These are phyloP conservation scores for Hypoxylon subgilvum DNA, from an alignment of 495 filamentous ascomycete species.

Conservation along the genomic window DNA sequence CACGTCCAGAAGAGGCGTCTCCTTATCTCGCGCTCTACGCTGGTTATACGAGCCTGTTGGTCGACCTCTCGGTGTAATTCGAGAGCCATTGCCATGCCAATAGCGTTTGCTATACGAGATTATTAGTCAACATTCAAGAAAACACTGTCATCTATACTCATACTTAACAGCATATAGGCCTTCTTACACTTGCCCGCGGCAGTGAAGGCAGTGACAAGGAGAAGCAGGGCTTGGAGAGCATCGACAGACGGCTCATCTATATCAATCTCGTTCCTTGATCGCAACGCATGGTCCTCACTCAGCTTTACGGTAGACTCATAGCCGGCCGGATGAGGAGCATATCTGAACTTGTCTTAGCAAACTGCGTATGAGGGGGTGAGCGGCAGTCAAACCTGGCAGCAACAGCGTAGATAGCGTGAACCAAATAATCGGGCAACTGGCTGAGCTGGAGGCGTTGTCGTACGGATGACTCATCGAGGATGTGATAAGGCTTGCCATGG, in stretches of 20 bases:
- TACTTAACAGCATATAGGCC: conserved; percentile 83
- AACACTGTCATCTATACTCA: conserved; percentile 19
- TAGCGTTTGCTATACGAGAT: conserved; percentile 65
- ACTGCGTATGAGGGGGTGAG: conserved; percentile 1
- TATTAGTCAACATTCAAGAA: conserved; percentile 6
- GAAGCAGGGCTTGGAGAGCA: conserved; percentile 71
- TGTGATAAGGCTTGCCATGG: conserved; percentile 78
- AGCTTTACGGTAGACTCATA: conserved; percentile 64
- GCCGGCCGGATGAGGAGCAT: conserved; percentile 65
- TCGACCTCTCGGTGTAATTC: conserved; percentile 77
- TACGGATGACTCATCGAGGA: conserved; percentile 74
- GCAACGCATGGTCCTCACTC: conserved; percentile 70
- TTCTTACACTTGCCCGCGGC: conserved; percentile 82
- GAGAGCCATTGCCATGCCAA: conserved; percentile 80
- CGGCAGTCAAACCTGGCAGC: conserved; percentile 63
- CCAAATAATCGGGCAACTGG: conserved; percentile 66
- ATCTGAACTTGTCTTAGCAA: conserved; percentile 52
- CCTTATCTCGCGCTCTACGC: conserved; percentile 72
- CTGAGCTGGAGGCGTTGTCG: conserved; percentile 70
- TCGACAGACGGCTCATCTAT: conserved; percentile 80
- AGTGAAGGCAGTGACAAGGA: conserved; percentile 77
- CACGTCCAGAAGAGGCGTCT: conserved; percentile 82
- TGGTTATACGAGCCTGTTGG: conserved; percentile 58
- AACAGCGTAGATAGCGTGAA: conserved; percentile 76
- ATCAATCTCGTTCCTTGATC: conserved; percentile 71